Conservation (phyloP, 1,284 basidiomycete species). For the Cutaneotrichosporon arboriforme region DNA sequence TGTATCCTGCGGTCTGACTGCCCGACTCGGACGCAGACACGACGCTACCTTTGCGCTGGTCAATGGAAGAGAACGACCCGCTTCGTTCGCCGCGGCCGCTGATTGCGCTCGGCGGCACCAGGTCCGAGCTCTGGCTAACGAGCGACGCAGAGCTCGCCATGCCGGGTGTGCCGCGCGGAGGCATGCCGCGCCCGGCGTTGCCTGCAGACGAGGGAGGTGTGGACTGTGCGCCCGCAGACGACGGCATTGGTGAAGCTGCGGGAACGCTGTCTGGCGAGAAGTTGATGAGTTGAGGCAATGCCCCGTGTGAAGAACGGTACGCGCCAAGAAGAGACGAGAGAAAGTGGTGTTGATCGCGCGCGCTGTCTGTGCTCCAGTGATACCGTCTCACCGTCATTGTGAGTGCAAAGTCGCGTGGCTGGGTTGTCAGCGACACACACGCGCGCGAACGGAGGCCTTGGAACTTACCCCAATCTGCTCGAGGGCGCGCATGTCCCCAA, state of each 20-base stretch:
- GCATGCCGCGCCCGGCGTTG: not conserved
- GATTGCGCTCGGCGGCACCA: not conserved
- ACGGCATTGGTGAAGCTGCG: not conserved
- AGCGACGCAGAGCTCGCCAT: slow-evolving; percentile 2
- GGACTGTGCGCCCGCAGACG: too few relatives aligned
- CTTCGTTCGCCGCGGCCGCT: not conserved
- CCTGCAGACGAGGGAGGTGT: not conserved
- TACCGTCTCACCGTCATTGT: slow-evolving; percentile 74
- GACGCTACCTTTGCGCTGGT: not conserved
- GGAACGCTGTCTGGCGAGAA: slow-evolving; percentile 24
- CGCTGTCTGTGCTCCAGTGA: slow-evolving; percentile 74
- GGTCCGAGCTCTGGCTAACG: not conserved
- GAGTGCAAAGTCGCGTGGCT: slow-evolving; percentile 70
- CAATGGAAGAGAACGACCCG: slow-evolving; percentile 5
- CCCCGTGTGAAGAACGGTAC: slow-evolving; percentile 53
- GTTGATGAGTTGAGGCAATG: slow-evolving; percentile 45
- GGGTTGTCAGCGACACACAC: slow-evolving; percentile 2
- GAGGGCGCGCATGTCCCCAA: slow-evolving; percentile 72
- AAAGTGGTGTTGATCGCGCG: slow-evolving; percentile 65
- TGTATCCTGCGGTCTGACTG: not conserved
- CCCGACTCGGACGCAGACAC: not conserved
- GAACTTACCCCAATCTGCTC: slow-evolving; percentile 67
- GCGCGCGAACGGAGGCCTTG: not conserved
- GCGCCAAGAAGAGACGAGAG: slow-evolving; percentile 60
- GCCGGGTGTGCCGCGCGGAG: not conserved